Base-by-base conservation (phyloP, 371 early-diverging fungal genomes). In the Nosema muscidifuracis region DNA sequence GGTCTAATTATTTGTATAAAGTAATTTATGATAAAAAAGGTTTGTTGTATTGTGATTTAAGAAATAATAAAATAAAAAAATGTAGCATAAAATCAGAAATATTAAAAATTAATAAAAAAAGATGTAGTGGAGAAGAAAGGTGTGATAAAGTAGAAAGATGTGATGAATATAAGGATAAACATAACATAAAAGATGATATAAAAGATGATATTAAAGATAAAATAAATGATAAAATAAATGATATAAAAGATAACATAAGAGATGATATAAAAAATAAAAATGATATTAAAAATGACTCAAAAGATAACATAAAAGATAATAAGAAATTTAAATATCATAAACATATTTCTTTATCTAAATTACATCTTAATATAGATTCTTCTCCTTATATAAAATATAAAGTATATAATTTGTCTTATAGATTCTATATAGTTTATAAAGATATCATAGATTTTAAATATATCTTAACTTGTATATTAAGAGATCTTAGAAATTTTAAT, bases 21-120 rank as follows among this genome's bases (percentile, higher is more conserved):
- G 47, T 47, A n/a, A n/a, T 20, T 47, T 47, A 47, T n/a, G 47
- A 47, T 47, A 47, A 47, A 20, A 4, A 13, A 10, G 10, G 6
- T 47, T 47, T 47, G n/a, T 13, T 47, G 3, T 47, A 10, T 20
- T 47, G 47, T 47, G 47, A 47, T 20, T 47, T 47, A 47, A 47
- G 47, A 47, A 47, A 47, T 47, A 47, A 47, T 47, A 47, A 47
- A 47, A n/a, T 47, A 47, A 47, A 20, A 47, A 47, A 47, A n/a
- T 4, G 4, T 13, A 47, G 47, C 20, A 47, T 47, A 47, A 47
- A 47, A 47, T 4, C 47, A 47, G 47, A 47, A 4, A 47, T 20
- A 12, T n/a, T 47, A 4, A 10, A 10, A 12, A 4, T 47, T 10
- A n/a, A 47, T 47, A 13, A 47, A 47, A 47, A 47, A 47, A n/a